phyloP scores from a whole-genome alignment of 176 grass and related monocot species.

The Oryza meridionalis region DNA sequence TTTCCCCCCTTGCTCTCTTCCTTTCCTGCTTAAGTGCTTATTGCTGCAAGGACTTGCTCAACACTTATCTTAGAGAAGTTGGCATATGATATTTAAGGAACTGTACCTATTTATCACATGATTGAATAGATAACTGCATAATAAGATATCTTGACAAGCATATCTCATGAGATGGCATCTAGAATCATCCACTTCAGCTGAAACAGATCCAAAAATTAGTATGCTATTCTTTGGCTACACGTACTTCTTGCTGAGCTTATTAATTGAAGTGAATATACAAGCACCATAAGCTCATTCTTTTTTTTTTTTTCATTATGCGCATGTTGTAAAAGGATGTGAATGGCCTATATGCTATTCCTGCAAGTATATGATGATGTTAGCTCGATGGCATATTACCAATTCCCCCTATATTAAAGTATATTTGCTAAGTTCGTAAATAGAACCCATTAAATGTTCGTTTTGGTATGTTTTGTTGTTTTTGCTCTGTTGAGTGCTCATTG shows the following conservation, averaged over 20 bases:
- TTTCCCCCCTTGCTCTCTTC: not conserved
- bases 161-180: not conserved
- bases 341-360: not conserved
- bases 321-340: conserved; percentile 28
- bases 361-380: conserved; percentile 23
- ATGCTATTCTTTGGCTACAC: not conserved
- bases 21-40: not conserved
- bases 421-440: conserved; percentile 21
- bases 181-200: conserved; percentile 5
- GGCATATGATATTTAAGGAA: conserved; percentile 1
- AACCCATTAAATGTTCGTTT: not conserved
- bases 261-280: conserved; percentile 28
- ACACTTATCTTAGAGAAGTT: not conserved
- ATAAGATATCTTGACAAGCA: conserved; percentile 14
- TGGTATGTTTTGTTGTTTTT: conserved; percentile 13
- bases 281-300: not conserved
- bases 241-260: conserved; percentile 11
- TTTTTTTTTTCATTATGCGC: conserved; percentile 32
- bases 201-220: not conserved
- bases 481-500: conserved; percentile 18
- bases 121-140: conserved; percentile 11
- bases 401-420: not conserved
- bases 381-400: not conserved
- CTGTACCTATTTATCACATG: conserved; percentile 9
- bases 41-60: conserved; percentile 21